phyloP scores from a whole-genome alignment of 495 filamentous ascomycete genomes.

The Aspergillus ostianus region DNA sequence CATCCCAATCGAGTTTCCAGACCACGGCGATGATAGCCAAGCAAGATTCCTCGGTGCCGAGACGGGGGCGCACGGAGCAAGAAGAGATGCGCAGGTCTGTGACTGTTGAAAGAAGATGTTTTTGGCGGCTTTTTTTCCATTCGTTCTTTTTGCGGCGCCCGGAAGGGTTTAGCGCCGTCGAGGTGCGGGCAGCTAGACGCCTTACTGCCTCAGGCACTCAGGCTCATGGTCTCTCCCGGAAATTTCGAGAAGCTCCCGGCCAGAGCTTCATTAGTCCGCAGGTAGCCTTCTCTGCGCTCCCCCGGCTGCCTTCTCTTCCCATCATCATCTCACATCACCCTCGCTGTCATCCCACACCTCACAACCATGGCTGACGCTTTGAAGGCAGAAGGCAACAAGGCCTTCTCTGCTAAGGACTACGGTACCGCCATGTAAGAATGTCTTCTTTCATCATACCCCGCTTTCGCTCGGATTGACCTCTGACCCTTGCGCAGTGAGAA shows the following conservation, averaged over 20 bases:
- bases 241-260: constrained; percentile 51
- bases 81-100: not conserved
- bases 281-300: not conserved
- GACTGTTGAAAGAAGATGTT: constrained; percentile 29
- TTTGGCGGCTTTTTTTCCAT: constrained; percentile 32
- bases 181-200: constrained; percentile 19
- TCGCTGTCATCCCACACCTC: not conserved
- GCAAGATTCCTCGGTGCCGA: not conserved
- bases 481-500: constrained; percentile 62
- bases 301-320: constrained; percentile 5
- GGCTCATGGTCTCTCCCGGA: constrained; percentile 25
- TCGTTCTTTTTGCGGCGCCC: constrained; percentile 20
- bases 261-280: not conserved
- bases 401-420: constrained; percentile 95
- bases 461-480: constrained; percentile 12
- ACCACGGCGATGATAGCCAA: not conserved
- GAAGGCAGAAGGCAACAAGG: constrained; percentile 97
- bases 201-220: constrained; percentile 28
- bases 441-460: constrained; percentile 31
- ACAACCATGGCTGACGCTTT: constrained; percentile 58
- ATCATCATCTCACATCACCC: not conserved
- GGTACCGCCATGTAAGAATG: constrained; percentile 82
- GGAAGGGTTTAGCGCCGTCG: constrained; percentile 27
- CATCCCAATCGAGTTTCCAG: constrained; percentile 8
- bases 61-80: not conserved